Conservation (phyloP, 352 stramenopile genomes). For the Peronospora belbahrii region DNA sequence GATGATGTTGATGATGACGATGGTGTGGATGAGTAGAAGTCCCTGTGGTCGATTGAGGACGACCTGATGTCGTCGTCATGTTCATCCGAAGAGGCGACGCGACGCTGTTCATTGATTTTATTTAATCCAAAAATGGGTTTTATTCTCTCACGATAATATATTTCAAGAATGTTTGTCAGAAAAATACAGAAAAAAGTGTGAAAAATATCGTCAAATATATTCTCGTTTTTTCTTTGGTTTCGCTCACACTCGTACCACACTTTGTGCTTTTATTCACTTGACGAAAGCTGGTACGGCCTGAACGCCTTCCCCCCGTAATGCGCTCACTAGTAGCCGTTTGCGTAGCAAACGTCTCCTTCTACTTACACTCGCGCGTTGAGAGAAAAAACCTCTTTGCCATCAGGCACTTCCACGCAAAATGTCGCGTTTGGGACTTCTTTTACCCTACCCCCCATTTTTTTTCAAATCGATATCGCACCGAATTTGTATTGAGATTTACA, state of each 20-base stretch:
- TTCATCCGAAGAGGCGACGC: conserved; percentile 32
- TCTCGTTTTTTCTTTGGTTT: neutral
- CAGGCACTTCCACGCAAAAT: conserved; percentile 5
- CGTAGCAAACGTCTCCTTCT: conserved; percentile 8
- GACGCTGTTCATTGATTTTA: conserved; percentile 34
- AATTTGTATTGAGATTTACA: conserved; percentile 16
- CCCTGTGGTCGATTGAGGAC: conserved; percentile 4
- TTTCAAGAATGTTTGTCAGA: neutral
- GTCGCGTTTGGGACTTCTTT: conserved; percentile 16
- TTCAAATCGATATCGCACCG: conserved; percentile 23
- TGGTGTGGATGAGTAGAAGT: conserved; percentile 5
- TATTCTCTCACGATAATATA: neutral
- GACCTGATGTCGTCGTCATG: conserved; percentile 21
- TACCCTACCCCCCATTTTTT: conserved; percentile 3
- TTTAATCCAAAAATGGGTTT: neutral
- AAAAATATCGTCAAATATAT: neutral
- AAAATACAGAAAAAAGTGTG: neutral
- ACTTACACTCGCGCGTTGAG: conserved; percentile 14
- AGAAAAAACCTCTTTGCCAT: conserved; percentile 23
- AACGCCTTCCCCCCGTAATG: too few species aligned
- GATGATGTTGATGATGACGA: conserved; percentile 8
- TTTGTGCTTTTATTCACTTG: too few species aligned
- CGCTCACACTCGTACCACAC: neutral
- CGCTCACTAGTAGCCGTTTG: conserved; percentile 1
- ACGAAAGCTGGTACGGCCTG: too few species aligned